Percentiles rank a stretch among this genome's conserved stretches.
phyloP scores from a whole-genome alignment of 78 protist species.

The Pigoraptor vietnamica region DNA sequence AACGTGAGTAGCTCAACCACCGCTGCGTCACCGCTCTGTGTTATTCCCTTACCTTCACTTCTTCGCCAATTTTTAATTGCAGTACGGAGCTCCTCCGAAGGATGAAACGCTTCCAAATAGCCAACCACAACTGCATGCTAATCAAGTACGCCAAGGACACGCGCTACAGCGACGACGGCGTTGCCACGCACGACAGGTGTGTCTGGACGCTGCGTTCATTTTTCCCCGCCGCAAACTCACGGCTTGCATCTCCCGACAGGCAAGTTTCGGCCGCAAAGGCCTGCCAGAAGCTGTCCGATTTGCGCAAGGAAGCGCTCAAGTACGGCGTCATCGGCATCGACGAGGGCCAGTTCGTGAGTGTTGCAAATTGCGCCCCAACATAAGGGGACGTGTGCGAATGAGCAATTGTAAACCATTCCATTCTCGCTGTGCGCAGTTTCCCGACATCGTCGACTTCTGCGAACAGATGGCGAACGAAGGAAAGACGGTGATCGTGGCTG shows the following conservation, averaged over 20 bases:
- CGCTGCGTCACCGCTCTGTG: background rate
- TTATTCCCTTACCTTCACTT: background rate
- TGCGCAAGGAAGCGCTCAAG: slow-evolving; percentile 9
- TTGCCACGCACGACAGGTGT: slow-evolving; percentile 72
- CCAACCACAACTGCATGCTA: slow-evolving; percentile 44
- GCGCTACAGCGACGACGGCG: slow-evolving; percentile 55
- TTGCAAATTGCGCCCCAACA: background rate
- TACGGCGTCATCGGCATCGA: slow-evolving; percentile 84
- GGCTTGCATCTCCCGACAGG: background rate
- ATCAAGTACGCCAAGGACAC: slow-evolving; percentile 60
- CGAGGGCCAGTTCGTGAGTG: slow-evolving; percentile 83
- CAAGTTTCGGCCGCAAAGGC: slow-evolving; percentile 48
- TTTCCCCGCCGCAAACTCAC: background rate
- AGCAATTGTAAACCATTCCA: background rate
- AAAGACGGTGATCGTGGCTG: slow-evolving; percentile 79
- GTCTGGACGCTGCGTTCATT: too few species aligned
- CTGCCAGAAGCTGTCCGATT: slow-evolving; percentile 38
- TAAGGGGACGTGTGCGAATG: too few species aligned
- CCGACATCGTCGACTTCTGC: slow-evolving; percentile 73
- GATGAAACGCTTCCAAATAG: slow-evolving; percentile 54
- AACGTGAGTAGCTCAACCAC: background rate
- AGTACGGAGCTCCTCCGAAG: slow-evolving; percentile 83
- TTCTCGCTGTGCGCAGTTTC: slow-evolving; percentile 39
- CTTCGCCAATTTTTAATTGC: background rate
- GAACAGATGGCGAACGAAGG: slow-evolving; percentile 75